Evolutionary conservation across 2,329 filamentous ascomycete genomes (phyloP).

Genomic region (Metarhizium brunneum): DNA sequence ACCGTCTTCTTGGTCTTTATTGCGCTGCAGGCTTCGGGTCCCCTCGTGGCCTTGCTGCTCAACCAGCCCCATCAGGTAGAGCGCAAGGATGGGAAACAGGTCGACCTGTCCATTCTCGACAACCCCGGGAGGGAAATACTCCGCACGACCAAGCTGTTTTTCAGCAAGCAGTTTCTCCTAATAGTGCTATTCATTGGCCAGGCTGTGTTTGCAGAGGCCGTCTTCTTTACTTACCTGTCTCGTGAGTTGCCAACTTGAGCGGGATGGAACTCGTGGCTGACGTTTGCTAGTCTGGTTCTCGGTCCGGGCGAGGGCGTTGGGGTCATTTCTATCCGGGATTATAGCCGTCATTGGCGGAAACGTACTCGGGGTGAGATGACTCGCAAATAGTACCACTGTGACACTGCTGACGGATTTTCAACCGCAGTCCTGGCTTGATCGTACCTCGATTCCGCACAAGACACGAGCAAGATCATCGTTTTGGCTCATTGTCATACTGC

Average conservation of each 20-base stretch:
- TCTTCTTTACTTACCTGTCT: slow-evolving; percentile 59
- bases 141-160: not conserved
- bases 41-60: slow-evolving; percentile 54
- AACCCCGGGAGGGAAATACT: slow-evolving; percentile 18
- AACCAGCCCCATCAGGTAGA: slow-evolving; percentile 53
- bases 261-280: not conserved
- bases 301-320: slow-evolving; percentile 59
- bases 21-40: slow-evolving; percentile 55
- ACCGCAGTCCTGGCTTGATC: slow-evolving; percentile 46
- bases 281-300: slow-evolving; percentile 50
- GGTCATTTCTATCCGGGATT: slow-evolving; percentile 61
- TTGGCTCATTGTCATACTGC: slow-evolving; percentile 40
- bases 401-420: not conserved
- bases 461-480: slow-evolving; percentile 46
- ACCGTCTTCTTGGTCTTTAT: slow-evolving; percentile 63
- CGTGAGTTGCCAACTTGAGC: slow-evolving; percentile 7
- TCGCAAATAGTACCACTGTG: slow-evolving; percentile 2
- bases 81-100: slow-evolving; percentile 53
- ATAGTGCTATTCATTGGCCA: slow-evolving; percentile 55
- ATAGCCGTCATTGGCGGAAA: slow-evolving; percentile 51
- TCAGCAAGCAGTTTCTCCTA: slow-evolving; percentile 32
- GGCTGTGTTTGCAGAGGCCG: slow-evolving; percentile 42
- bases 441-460: slow-evolving; percentile 42
- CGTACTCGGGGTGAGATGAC: slow-evolving; percentile 48
- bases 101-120: slow-evolving; percentile 48